Evolutionary conservation across 768 basidiomycete species (phyloP), one percentile per base, ranked within the genome.

Genomic region (Hemileccinum impolitum): DNA sequence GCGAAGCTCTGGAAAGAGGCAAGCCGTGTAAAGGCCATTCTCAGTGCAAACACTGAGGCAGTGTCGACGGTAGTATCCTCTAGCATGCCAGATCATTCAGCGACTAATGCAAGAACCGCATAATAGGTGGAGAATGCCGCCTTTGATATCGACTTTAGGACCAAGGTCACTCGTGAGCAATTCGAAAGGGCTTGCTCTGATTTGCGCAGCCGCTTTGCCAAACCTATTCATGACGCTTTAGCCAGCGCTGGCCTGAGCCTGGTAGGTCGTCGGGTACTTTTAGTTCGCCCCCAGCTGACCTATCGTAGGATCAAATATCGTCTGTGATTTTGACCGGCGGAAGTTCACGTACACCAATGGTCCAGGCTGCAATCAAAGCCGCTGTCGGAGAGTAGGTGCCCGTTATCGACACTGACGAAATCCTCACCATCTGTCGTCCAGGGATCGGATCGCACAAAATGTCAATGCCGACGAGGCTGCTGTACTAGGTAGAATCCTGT

Each of bases 391-490:
- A 87, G 80, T 86, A 66, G 52, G 87, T 77, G 14, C 4, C 6
- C 11, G 26, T 17, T 8, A 10, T 17, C 18, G 31, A 23, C 15
- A n/a, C 2, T 23, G 4, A 38, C 1, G 18, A 21, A 17, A 17
- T 10, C 4, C 13, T 53, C 48, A 43, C 51, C 41, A 18, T 39
- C 18, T 39, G 21, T 50, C 14, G 14, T 45, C 14, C 44, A 87
- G 84, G 40, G 80, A 85, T 45, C 91, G 90, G 68, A 87, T 98
- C 49, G 91, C 95, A 6, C 76, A 86, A 62, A 98, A 97, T 57
- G 90, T 99, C 52, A 98, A 99, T 65, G 87, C 95, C 0, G 96
- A 98, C 64, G 96, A 99, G 70, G 90, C 93, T 0, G 90, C 88
- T 21, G 95, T 97, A 17, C 79, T 99, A 38, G 93, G 87, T 76